Evolutionary conservation across 352 stramenopile genomes (phyloP).

Genomic region (Pythium guiyangense): DNA sequence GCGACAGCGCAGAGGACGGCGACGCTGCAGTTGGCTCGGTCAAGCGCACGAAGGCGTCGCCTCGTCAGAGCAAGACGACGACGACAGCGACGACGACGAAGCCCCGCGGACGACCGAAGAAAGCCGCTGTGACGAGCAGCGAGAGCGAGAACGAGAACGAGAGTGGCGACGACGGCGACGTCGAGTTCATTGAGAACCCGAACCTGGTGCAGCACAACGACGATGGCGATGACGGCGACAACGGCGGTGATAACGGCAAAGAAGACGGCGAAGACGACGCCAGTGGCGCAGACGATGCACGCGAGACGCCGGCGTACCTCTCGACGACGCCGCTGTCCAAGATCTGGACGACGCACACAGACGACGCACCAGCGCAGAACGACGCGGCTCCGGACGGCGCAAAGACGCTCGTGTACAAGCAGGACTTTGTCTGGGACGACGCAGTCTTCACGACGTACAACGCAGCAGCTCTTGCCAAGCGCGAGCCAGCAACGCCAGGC

Average conservation of each 20-base stretch:
- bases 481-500: not conserved
- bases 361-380: constrained; percentile 7
- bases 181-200: constrained; percentile 12
- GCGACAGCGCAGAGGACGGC: not conserved
- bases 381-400: constrained; percentile 2
- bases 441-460: constrained; percentile 37
- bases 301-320: not conserved
- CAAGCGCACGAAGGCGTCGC: no score
- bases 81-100: no score
- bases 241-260: not conserved
- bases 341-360: constrained; percentile 45
- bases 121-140: no score
- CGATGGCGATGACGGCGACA: not conserved
- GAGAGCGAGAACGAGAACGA: constrained; percentile 9
- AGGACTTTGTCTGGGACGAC: constrained; percentile 73
- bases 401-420: constrained; percentile 39
- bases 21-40: not conserved
- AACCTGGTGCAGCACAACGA: not conserved
- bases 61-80: no score
- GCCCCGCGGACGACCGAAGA: no score
- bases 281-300: constrained; percentile 1
- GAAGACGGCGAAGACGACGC: not conserved
- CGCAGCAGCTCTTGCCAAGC: not conserved
- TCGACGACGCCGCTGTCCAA: constrained; percentile 32
- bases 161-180: constrained; percentile 9